Evolutionary conservation across 768 basidiomycete species (phyloP), one percentile per base, ranked within the genome.

Genomic region (Rhizopogon rudus): DNA sequence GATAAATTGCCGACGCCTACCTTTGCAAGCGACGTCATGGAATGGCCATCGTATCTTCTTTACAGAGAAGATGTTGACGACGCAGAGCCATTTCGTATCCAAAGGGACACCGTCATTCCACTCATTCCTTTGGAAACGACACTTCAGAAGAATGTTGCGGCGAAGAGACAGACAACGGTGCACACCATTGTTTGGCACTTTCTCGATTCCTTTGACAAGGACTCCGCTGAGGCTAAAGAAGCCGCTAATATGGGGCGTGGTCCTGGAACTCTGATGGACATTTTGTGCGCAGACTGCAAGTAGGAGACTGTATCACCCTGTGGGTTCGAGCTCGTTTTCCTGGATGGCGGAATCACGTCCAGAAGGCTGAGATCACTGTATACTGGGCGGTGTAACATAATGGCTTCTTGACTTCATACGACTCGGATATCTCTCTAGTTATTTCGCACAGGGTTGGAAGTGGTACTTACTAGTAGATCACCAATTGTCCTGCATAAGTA

Each of bases 111-210:
- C 12, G 7, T 2, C 37, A 54, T 5, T 2, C 6, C 4, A 1
- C 8, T 35, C 22, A 14, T 40, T 20, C 20, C 39, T 48, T 28
- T n/a, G 9, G 7, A 20, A 8, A 5, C 16, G 9, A 6, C 13
- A 14, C 44, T 57, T 31, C 44, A 53, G n/a, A 17, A 10, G 3
- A 46, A 25, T 25, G 17, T 33, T 8, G 25, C 13, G 12, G 17
- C 13, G 16, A 43, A 12, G 25, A 0, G 14, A 2, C 0, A 14
- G 25, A 33, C 22, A 13, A 6, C 31, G 7, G 22, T 44, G 16
- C 55, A 52, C 9, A 52, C 51, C 31, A 20, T 52, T 16, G 40
- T 52, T 5, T 37, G 40, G 44, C 52, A 57, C 52, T 42, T 46
- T 41, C 44, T 43, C 25, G 40, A 43, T 33, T 31, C 10, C 7